These are phyloP conservation scores for Hericium rajendrae DNA, from an alignment of 768 basidiomycete genomes.

Conservation along the genomic window DNA sequence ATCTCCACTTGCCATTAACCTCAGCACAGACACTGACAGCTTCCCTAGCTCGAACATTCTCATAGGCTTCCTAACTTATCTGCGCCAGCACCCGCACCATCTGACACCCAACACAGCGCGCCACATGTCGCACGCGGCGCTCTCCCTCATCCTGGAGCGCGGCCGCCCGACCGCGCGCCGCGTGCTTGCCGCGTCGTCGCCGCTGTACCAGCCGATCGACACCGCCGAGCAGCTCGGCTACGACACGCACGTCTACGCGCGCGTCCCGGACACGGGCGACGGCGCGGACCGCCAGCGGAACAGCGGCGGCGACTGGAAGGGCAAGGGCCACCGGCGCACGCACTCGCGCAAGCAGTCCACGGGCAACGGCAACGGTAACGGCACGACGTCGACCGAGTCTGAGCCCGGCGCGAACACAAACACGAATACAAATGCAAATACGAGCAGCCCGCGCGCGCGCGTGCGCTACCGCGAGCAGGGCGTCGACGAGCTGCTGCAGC, in stretches of 20 bases:
- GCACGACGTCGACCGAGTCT: conserved; percentile 23
- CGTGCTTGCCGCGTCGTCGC: conserved; percentile 73
- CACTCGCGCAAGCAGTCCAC: conserved; percentile 6
- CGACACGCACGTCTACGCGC: conserved; percentile 57
- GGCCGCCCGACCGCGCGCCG: conserved; percentile 62
- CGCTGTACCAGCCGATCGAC: conserved; percentile 77
- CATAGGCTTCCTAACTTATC: conserved; percentile 66
- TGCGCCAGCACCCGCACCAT: conserved; percentile 45
- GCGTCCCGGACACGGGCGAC: conserved; percentile 61
- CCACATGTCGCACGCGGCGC: conserved; percentile 68
- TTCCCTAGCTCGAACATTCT: conserved; percentile 71
- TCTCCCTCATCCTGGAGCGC: conserved; percentile 72
- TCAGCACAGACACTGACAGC: too few species aligned
- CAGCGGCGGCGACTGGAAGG: conserved; percentile 11
- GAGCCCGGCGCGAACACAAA: conserved; percentile 14
- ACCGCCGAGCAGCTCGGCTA: conserved; percentile 65
- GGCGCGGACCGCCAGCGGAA: conserved; percentile 44
- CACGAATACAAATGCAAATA: conserved; percentile 1
- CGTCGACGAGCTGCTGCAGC: conserved; percentile 88
- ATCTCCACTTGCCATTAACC: neutral
- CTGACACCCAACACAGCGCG: conserved; percentile 26
- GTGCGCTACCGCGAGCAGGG: conserved; percentile 81
- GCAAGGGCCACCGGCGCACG: conserved; percentile 13
- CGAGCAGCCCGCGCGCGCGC: conserved; percentile 22
- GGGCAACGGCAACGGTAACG: conserved; percentile 7